A percentile compares a stretch with the other conserved stretches of the same genome.
Evolutionary conservation across 768 basidiomycete genomes (phyloP).

Genomic region (Suillus hirtellus): DNA sequence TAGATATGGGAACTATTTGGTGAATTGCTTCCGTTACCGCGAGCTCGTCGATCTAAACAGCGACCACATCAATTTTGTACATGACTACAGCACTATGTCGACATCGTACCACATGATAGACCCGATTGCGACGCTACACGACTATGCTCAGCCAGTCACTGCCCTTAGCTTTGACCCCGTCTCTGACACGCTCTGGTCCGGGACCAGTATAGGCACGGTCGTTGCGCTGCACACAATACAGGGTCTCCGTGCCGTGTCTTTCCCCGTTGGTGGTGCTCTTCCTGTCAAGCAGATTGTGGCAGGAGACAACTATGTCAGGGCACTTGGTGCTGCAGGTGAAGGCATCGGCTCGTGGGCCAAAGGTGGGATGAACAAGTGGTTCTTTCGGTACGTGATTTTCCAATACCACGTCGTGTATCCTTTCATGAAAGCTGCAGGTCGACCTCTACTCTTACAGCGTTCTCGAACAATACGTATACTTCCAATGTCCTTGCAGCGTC

Average conservation of each 20-base stretch:
- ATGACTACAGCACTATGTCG: slow-evolving; percentile 14
- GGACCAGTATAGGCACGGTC: slow-evolving; percentile 69
- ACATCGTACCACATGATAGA: slow-evolving; percentile 22
- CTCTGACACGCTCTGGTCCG: slow-evolving; percentile 88
- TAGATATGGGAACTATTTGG: slow-evolving; percentile 7
- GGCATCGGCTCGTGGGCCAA: slow-evolving; percentile 82
- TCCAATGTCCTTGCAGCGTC: slow-evolving; percentile 62
- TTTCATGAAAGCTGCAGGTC: slow-evolving; percentile 36
- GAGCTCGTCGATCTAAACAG: slow-evolving; percentile 2
- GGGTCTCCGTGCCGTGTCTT: slow-evolving; percentile 69
- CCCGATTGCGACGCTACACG: slow-evolving; percentile 18
- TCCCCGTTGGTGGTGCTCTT: slow-evolving; percentile 66
- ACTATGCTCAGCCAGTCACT: slow-evolving; percentile 52
- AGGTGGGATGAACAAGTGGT: slow-evolving; percentile 86
- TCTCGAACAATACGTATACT: slow-evolving; percentile 50
- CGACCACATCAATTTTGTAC: background rate
- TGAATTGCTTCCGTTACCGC: slow-evolving; percentile 2
- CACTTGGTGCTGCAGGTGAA: slow-evolving; percentile 55
- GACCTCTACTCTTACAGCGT: slow-evolving; percentile 35
- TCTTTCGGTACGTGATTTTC: slow-evolving; percentile 52
- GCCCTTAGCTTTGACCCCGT: slow-evolving; percentile 88
- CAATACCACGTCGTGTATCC: slow-evolving; percentile 26
- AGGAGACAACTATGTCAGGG: slow-evolving; percentile 79
- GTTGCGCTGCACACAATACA: slow-evolving; percentile 64
- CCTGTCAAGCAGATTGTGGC: slow-evolving; percentile 74